These are phyloP conservation scores for Crassisporium funariophilum DNA, from an alignment of 768 basidiomycete genomes.

Conservation along the genomic window DNA sequence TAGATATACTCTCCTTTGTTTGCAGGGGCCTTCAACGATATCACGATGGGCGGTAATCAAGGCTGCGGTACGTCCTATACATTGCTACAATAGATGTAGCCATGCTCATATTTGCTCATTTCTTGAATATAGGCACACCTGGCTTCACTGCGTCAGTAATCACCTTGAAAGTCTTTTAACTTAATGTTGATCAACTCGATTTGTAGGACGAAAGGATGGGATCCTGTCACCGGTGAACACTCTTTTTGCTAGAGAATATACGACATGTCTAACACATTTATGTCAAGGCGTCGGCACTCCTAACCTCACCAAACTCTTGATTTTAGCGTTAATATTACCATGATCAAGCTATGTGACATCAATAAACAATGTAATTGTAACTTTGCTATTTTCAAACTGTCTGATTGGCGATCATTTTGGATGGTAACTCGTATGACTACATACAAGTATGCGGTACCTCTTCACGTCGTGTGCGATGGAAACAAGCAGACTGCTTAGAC, in stretches of 20 bases:
- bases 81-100: background rate
- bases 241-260: background rate
- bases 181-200: background rate
- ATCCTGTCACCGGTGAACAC: constrained; percentile 40
- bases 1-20: constrained; percentile 40
- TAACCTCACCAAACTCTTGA: constrained; percentile 32
- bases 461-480: no score
- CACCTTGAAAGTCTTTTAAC: background rate
- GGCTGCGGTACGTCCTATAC: constrained; percentile 35
- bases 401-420: background rate
- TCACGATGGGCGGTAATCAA: constrained; percentile 40
- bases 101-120: background rate
- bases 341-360: constrained; percentile 14
- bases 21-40: constrained; percentile 41
- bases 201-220: constrained; percentile 40
- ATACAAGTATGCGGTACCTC: no score
- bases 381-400: background rate
- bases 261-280: background rate
- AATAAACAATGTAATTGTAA: background rate
- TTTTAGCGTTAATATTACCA: constrained; percentile 37
- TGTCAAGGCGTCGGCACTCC: constrained; percentile 38
- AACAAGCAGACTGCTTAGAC: no score
- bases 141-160: constrained; percentile 38
- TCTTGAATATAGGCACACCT: constrained; percentile 30
- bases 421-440: no score